phyloP scores from a whole-genome alignment of 371 early-diverging fungal genomes.

The Apophysomyces ossiformis region DNA sequence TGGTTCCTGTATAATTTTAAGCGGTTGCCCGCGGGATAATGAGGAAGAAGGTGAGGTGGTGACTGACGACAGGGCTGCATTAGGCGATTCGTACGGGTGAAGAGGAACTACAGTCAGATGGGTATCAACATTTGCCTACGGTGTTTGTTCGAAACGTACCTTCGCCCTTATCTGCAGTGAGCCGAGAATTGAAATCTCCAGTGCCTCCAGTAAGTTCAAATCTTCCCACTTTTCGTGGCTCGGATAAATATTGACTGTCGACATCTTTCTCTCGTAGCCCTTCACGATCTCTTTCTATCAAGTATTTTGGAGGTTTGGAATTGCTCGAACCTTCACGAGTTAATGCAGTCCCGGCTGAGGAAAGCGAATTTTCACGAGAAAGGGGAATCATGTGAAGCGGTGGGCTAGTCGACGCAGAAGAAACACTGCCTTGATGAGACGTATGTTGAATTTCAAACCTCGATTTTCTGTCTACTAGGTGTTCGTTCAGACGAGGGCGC shows the following conservation, averaged over 20 bases:
- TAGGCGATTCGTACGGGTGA: slow-evolving; percentile 20
- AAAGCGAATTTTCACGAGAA: slow-evolving; percentile 45
- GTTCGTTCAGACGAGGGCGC: background rate
- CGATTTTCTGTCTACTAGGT: slow-evolving; percentile 24
- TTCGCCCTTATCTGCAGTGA: background rate
- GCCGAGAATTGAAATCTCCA: background rate
- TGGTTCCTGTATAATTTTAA: slow-evolving; percentile 1
- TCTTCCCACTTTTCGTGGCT: slow-evolving; percentile 30
- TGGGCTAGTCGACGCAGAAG: background rate
- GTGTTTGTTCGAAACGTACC: background rate
- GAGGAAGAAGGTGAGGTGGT: slow-evolving; percentile 28
- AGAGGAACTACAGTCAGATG: background rate
- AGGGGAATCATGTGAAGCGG: slow-evolving; percentile 16
- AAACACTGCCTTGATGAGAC: slow-evolving; percentile 6
- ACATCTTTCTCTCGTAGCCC: background rate
- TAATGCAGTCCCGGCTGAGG: slow-evolving; percentile 29
- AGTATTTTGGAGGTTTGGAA: slow-evolving; percentile 19
- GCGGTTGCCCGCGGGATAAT: slow-evolving; percentile 37
- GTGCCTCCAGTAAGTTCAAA: slow-evolving; percentile 30
- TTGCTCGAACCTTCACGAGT: slow-evolving; percentile 27
- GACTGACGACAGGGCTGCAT: slow-evolving; percentile 3
- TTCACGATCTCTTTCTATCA: background rate
- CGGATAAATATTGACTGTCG: background rate
- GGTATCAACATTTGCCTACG: background rate
- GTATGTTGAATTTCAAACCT: slow-evolving; percentile 26